These are phyloP conservation scores for Fusarium albidum DNA, from an alignment of 2,329 filamentous ascomycete genomes.

Conservation along the genomic window DNA sequence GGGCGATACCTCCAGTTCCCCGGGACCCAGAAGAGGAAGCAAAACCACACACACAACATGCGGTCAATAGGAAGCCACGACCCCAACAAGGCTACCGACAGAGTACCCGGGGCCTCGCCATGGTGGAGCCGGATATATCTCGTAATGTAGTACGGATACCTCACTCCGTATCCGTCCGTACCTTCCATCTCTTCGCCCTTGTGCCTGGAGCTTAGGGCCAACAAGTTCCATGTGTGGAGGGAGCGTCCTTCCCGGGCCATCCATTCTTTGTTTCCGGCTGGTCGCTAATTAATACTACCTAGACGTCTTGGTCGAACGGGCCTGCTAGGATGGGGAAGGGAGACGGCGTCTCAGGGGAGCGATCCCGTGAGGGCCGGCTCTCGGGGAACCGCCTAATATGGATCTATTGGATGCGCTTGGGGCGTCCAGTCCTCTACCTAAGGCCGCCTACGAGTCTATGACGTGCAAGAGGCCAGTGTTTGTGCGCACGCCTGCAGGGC, in stretches of 20 bases:
- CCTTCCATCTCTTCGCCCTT: neutral
- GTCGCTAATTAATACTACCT: too few relatives aligned
- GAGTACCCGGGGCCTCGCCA: constrained; percentile 17
- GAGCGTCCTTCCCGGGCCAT: constrained; percentile 27
- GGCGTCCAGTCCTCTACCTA: constrained; percentile 4
- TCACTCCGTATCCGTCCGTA: too few relatives aligned
- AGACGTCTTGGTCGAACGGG: constrained; percentile 20
- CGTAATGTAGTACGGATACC: too few relatives aligned
- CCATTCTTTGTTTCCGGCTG: constrained; percentile 31
- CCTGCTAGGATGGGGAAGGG: constrained; percentile 6
- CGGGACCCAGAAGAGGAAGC: constrained; percentile 14
- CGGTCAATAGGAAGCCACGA: constrained; percentile 35
- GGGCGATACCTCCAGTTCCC: constrained; percentile 26
- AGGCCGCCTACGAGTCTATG: constrained; percentile 11
- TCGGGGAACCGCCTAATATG: constrained; percentile 10
- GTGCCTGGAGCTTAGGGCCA: constrained; percentile 21
- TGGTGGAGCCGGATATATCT: constrained; percentile 17
- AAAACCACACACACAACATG: constrained; percentile 28
- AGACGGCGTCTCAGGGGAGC: constrained; percentile 20
- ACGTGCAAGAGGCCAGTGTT: neutral
- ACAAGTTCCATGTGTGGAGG: constrained; percentile 20
- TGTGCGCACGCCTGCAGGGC: neutral
- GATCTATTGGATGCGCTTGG: neutral
- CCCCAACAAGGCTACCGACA: constrained; percentile 26
- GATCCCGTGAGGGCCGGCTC: constrained; percentile 16